Evolutionary conservation across 768 basidiomycete genomes (phyloP).

Genomic region (Lentinula boryana): DNA sequence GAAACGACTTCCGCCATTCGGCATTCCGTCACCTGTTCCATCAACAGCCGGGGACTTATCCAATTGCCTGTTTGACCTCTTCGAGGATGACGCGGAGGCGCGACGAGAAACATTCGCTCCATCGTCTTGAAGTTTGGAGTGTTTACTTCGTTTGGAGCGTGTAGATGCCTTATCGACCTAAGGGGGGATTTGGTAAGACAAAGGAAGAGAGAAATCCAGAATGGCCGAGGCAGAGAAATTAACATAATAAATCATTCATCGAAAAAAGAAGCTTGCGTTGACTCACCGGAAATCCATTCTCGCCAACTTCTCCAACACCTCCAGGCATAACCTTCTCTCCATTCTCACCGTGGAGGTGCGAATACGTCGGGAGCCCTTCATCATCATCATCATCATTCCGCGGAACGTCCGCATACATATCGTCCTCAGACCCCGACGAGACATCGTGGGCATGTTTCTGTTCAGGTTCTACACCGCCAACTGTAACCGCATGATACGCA

Average conservation of each 20-base stretch:
- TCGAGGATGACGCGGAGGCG: constrained; percentile 26
- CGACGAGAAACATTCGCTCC: constrained; percentile 31
- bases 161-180: constrained; percentile 34
- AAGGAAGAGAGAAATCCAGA: background rate
- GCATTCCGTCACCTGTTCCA: background rate
- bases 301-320: constrained; percentile 28
- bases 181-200: background rate
- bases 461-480: constrained; percentile 24
- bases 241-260: background rate
- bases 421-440: constrained; percentile 32
- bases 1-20: constrained; percentile 13
- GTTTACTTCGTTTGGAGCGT: constrained; percentile 13
- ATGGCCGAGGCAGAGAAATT: background rate
- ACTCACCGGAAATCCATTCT: constrained; percentile 63
- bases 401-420: constrained; percentile 41
- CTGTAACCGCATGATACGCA: constrained; percentile 15
- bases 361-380: constrained; percentile 52
- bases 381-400: constrained; percentile 28
- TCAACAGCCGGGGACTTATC: constrained; percentile 57
- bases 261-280: background rate
- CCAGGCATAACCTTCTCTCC: constrained; percentile 23
- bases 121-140: constrained; percentile 16
- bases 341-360: constrained; percentile 32
- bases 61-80: constrained; percentile 42
- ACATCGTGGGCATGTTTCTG: constrained; percentile 3